These are phyloP conservation scores for Trametes cinnabarina DNA, from an alignment of 768 basidiomycete species.

Conservation along the genomic window DNA sequence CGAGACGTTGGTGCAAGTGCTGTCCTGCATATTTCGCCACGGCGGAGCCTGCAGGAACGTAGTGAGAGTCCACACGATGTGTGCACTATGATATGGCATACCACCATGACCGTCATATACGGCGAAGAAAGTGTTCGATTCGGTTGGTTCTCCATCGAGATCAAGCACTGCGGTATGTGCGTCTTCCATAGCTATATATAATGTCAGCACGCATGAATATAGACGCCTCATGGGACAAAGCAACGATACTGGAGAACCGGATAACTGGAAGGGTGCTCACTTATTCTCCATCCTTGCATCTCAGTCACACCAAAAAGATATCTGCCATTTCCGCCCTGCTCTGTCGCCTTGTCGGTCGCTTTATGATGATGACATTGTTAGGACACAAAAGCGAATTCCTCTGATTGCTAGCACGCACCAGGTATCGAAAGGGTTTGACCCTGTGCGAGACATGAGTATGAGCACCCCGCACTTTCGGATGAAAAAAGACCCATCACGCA, in stretches of 20 bases:
- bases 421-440: constrained; percentile 32
- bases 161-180: constrained; percentile 77
- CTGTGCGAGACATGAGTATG: constrained; percentile 9
- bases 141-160: constrained; percentile 50
- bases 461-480: background rate
- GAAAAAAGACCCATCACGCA: constrained; percentile 15
- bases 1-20: constrained; percentile 76
- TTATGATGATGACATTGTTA: constrained; percentile 11
- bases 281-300: constrained; percentile 99
- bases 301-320: constrained; percentile 81
- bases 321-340: constrained; percentile 66
- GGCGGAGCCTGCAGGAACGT: constrained; percentile 54
- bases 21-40: constrained; percentile 87
- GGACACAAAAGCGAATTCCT: background rate
- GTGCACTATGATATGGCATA: too few relatives aligned
- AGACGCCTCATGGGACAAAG: background rate
- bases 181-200: constrained; percentile 88
- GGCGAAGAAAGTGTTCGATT: constrained; percentile 81
- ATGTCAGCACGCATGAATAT: background rate
- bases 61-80: too few relatives aligned
- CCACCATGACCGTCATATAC: constrained; percentile 99
- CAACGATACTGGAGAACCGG: background rate
- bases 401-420: constrained; percentile 12
- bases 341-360: constrained; percentile 84
- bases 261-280: constrained; percentile 52